These are phyloP conservation scores for Cladosporium oxysporum DNA, from an alignment of 2,329 filamentous ascomycete genomes.

Conservation along the genomic window DNA sequence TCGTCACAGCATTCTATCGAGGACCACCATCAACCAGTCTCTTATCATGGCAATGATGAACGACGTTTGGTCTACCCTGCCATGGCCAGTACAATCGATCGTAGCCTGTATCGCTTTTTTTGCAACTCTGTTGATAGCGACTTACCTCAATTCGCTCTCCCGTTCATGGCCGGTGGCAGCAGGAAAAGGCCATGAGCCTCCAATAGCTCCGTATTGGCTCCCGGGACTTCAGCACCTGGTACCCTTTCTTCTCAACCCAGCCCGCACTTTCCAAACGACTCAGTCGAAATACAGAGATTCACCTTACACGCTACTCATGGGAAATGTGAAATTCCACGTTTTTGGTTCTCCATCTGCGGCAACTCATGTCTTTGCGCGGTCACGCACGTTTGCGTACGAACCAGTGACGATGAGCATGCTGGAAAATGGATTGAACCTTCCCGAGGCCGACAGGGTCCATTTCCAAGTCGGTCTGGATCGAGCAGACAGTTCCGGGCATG, in stretches of 20 bases:
- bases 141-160: not conserved
- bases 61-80: not conserved
- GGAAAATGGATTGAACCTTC: slow-evolving; percentile 21
- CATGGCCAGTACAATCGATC: not conserved
- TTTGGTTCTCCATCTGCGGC: slow-evolving; percentile 18
- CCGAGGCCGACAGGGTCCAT: slow-evolving; percentile 10
- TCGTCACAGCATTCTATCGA: not conserved
- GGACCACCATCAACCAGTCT: not conserved
- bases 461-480: slow-evolving; percentile 15
- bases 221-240: slow-evolving; percentile 21
- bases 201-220: slow-evolving; percentile 22
- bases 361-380: slow-evolving; percentile 21
- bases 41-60: not conserved
- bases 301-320: slow-evolving; percentile 23
- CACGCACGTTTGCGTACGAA: slow-evolving; percentile 22
- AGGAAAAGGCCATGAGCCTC: slow-evolving; percentile 14
- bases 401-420: slow-evolving; percentile 23
- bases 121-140: not conserved
- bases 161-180: slow-evolving; percentile 9
- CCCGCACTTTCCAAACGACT: not conserved
- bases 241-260: slow-evolving; percentile 20
- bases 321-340: slow-evolving; percentile 22
- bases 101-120: not conserved
- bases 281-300: slow-evolving; percentile 9
- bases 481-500: not conserved